phyloP scores from a whole-genome alignment of 192 early-diverging fungal genomes.

The Umbelopsis vinacea region DNA sequence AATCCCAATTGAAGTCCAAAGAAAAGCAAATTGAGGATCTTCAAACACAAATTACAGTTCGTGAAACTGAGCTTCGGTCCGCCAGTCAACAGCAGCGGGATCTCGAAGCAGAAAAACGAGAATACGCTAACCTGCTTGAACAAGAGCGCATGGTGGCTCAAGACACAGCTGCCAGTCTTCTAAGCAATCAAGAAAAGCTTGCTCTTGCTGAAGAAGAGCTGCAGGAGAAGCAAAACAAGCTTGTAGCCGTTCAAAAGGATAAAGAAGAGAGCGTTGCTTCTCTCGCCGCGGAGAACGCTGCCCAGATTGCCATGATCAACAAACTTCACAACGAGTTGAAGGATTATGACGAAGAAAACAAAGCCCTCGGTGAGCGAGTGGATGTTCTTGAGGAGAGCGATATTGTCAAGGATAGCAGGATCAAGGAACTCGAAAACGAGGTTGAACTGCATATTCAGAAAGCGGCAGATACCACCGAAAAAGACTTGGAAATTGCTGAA shows the following conservation, averaged over 20 bases:
- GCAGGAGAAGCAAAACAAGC: background rate
- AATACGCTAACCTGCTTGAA: slow-evolving; percentile 2
- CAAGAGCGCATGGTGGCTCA: slow-evolving; percentile 17
- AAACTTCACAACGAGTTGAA: slow-evolving; percentile 14
- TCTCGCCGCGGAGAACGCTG: background rate
- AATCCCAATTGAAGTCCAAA: slow-evolving; percentile 18
- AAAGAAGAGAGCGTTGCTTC: background rate
- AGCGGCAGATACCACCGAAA: slow-evolving; percentile 7
- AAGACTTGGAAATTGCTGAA: slow-evolving; percentile 5
- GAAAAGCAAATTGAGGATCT: slow-evolving; percentile 22
- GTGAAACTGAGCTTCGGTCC: slow-evolving; percentile 1
- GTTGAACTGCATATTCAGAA: background rate
- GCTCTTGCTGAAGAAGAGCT: slow-evolving; percentile 12
- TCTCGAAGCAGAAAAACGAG: slow-evolving; percentile 4
- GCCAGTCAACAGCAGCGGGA: background rate
- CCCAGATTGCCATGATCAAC: background rate
- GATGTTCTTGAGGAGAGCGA: slow-evolving; percentile 13
- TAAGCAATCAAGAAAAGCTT: slow-evolving; percentile 13
- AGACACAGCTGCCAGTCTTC: slow-evolving; percentile 7
- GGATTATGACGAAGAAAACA: background rate
- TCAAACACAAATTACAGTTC: background rate
- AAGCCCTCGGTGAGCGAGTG: background rate
- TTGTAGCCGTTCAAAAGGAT: background rate
- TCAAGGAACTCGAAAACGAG: slow-evolving; percentile 2
- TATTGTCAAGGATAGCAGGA: background rate